Conservation (phyloP, 2,329 filamentous ascomycete genomes). For the Colletotrichum godetiae region DNA sequence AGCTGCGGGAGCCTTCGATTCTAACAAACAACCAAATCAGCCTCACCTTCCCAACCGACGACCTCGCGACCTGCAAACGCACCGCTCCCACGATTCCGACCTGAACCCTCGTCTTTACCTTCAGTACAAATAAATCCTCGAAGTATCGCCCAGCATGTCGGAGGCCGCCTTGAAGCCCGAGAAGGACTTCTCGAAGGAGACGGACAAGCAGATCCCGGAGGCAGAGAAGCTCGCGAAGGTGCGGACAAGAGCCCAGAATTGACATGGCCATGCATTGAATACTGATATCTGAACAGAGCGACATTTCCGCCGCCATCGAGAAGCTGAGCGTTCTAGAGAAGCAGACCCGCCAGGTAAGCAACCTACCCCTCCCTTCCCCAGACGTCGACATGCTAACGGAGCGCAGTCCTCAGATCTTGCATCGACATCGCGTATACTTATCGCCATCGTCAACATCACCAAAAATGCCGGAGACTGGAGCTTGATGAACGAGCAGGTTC, state of each 20-base stretch:
- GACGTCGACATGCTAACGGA: conserved; percentile 40
- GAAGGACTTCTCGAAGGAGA: conserved; percentile 98
- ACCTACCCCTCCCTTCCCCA: conserved; percentile 23
- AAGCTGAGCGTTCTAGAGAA: conserved; percentile 94
- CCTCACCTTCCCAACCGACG: conserved; percentile 23
- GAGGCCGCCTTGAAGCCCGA: conserved; percentile 89
- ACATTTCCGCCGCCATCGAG: conserved; percentile 89
- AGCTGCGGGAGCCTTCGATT: conserved; percentile 32
- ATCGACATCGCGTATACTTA: conserved; percentile 89
- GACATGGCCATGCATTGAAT: neutral
- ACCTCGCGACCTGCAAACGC: neutral
- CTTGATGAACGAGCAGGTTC: conserved; percentile 94
- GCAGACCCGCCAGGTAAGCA: conserved; percentile 89
- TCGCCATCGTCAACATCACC: conserved; percentile 92
- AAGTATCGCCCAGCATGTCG: conserved; percentile 71
- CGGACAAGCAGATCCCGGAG: conserved; percentile 90
- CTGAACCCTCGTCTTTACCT: neutral
- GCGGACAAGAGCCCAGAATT: conserved; percentile 38
- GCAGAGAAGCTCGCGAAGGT: conserved; percentile 91
- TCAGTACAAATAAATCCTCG: neutral
- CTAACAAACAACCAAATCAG: conserved; percentile 30
- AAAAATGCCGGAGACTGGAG: conserved; percentile 94
- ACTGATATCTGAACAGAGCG: conserved; percentile 60
- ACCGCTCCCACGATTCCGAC: neutral
- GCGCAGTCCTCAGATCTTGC: conserved; percentile 90